Percentiles rank a stretch among this genome's conserved stretches.
phyloP scores from a whole-genome alignment of 805 yeast species.

The Saccharomycopsis capsularis region DNA sequence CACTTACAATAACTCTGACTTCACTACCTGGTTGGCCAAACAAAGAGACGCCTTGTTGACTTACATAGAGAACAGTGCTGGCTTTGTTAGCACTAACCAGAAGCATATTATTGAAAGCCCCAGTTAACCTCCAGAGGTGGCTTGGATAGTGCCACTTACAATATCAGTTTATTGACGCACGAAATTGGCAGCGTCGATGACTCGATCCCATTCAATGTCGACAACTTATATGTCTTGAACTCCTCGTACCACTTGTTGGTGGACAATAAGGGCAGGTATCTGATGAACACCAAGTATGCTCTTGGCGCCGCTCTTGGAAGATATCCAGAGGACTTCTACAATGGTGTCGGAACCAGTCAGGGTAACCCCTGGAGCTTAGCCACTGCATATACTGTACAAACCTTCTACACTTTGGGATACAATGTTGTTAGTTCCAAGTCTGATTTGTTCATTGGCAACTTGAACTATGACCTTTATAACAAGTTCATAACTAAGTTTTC shows the following conservation, averaged over 20 bases:
- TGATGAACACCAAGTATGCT: conserved; percentile 51
- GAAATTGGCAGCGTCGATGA: conserved; percentile 36
- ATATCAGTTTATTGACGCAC: conserved; percentile 36
- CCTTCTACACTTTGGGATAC: conserved; percentile 48
- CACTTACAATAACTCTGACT: conserved; percentile 10
- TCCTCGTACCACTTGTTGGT: conserved; percentile 55
- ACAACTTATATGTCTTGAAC: conserved; percentile 49
- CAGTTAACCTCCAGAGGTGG: conserved; percentile 44
- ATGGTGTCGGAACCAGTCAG: conserved; percentile 57
- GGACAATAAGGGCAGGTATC: conserved; percentile 70
- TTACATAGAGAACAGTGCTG: conserved; percentile 22
- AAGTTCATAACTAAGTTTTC: conserved; percentile 12
- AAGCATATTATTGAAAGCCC: conserved; percentile 73
- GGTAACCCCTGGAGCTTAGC: conserved; percentile 94
- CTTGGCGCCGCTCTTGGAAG: conserved; percentile 66
- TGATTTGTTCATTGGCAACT: conserved; percentile 1
- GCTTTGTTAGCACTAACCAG: conserved; percentile 32
- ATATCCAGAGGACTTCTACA: conserved; percentile 87
- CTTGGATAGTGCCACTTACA: conserved; percentile 67
- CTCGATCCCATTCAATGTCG: conserved; percentile 55
- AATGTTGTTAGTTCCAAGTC: conserved; percentile 23
- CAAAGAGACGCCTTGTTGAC: background rate
- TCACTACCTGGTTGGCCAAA: conserved; percentile 3
- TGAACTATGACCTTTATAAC: conserved; percentile 14
- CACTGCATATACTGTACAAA: conserved; percentile 62